Percentiles rank a stretch among this genome's conserved stretches.
Evolutionary conservation across 768 basidiomycete genomes (phyloP).

Genomic region (Agaricus sinodeliciosus): DNA sequence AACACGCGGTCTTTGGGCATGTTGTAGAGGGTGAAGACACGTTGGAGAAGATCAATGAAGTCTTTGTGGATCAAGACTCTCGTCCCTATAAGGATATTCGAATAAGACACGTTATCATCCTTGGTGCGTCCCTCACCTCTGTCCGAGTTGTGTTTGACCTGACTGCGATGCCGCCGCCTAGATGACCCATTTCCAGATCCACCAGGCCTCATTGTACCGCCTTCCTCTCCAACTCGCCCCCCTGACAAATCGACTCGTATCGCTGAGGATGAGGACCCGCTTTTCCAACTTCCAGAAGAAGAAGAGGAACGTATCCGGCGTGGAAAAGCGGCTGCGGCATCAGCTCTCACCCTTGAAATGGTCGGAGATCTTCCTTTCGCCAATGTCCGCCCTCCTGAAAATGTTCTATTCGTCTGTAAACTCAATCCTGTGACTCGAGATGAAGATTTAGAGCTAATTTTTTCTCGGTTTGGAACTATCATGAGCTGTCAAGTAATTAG

Average conservation of each 20-base stretch:
- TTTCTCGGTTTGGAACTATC: slow-evolving; percentile 90
- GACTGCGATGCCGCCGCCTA: slow-evolving; percentile 22
- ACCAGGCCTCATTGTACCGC: slow-evolving; percentile 61
- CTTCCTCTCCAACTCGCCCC: slow-evolving; percentile 70
- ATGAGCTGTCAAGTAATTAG: slow-evolving; percentile 97
- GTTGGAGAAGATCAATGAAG: slow-evolving; percentile 87
- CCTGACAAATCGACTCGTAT: slow-evolving; percentile 87
- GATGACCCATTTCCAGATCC: slow-evolving; percentile 97
- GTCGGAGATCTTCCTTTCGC: slow-evolving; percentile 98
- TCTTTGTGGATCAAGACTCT: slow-evolving; percentile 82
- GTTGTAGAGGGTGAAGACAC: slow-evolving; percentile 94
- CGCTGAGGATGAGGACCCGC: slow-evolving; percentile 90
- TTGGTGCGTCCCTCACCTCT: slow-evolving; percentile 47
- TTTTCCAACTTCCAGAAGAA: slow-evolving; percentile 77
- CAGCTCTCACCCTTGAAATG: slow-evolving; percentile 97
- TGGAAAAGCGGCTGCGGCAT: slow-evolving; percentile 85
- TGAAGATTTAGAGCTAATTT: slow-evolving; percentile 96
- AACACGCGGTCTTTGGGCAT: slow-evolving; percentile 90
- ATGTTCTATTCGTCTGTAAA: slow-evolving; percentile 98
- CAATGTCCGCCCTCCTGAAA: slow-evolving; percentile 95
- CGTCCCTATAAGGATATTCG: slow-evolving; percentile 91
- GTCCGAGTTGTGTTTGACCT: neutral
- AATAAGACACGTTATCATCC: slow-evolving; percentile 91
- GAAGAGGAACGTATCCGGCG: slow-evolving; percentile 76
- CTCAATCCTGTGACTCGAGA: slow-evolving; percentile 92